Evolutionary conservation across 805 yeast species (phyloP), one percentile per base, ranked within the genome.

Genomic region (Saccharomycopsis microspora): DNA sequence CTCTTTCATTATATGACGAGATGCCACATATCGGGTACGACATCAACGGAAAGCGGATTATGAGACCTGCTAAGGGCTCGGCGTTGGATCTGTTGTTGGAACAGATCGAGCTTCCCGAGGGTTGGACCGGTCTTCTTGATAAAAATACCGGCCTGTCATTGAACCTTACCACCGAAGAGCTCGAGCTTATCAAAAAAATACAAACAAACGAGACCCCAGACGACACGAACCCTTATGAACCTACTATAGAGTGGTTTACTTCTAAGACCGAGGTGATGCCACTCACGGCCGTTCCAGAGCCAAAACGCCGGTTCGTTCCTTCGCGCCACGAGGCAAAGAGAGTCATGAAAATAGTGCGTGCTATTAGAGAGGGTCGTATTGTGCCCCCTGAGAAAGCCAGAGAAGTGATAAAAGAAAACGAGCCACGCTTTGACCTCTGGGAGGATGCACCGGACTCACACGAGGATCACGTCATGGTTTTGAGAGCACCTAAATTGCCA

Each of bases 21-120:
- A 84, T 83, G 80, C 98, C 98, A 1, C 98, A 93, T 62, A 79
- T 93, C 51, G 97, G 98, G 49, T 93, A 93, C 64, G 90, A 87
- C 63, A 89, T 93, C 58, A 93, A 93, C 62, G 98, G 99, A 59
- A 90, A 89, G 63, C 78, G 98, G 61, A 89, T 93, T 60, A 90
- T 93, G 97, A 79, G 99, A 64, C 99, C 99, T 8, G 98, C 97
- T 6, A 83, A 86, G 58, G 96, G 97, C 9, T 80, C 94, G 49
- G 98, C 97, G 1, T 73, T 93, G 55, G 97, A 93, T 60, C 84
- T 82, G 58, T 73, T 93, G 53, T 69, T 93, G 55, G 98, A 90
- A 60, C 72, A 80, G 32, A 93, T 93, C 52, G 99, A 93, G 53
- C 71, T 93, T 54, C 98, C 98, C 9, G 94, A 86, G 65, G 98